Evolutionary conservation across 2,329 filamentous ascomycete species (phyloP), one percentile per base, ranked within the genome.

Genomic region (Mollisiaceae sp.): DNA sequence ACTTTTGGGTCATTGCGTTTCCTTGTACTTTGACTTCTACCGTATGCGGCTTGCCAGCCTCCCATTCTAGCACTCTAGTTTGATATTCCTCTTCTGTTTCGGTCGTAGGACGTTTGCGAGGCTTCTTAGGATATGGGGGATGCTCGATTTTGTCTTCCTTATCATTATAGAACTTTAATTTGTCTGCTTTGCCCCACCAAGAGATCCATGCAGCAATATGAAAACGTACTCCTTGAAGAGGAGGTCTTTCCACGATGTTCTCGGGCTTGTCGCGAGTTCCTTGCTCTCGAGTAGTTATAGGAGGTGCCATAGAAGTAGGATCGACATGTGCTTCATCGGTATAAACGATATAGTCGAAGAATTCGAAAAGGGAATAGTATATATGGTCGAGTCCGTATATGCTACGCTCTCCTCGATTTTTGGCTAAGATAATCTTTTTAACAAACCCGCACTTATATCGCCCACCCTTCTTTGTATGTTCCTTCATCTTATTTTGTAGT

Each of bases 101-200:
- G 22, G 47, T 47, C 32, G 59, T 54, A 45, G 24, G 62, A 27
- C 22, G 60, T 22, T 2, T 8, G 55, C 15, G 54, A 52, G 64
- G 64, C 54, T 63, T 65, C 18, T 24, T 14, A 54, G 58, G 56
- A 22, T 12, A 38, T 18, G 18, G 38, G 63, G 56, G 59, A 4
- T 58, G n/a, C 24, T 59, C 32, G 52, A 56, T 45, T 35, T 35
- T 60, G 39, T 68, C 63, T 18, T 68, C 52, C 59, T 66, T 57
- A 32, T 64, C 52, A 52, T 68, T 65, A 56, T 68, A 66, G 35
- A 68, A 68, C 55, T 64, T 32, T 24, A 59, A 45, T 39, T 62
- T 66, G 11, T 62, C 41, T 61, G 60, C 64, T 56, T 68, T 65
- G 5, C 41, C 57, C 3, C 43, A 55, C 64, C 22, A 68, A 63